These are phyloP conservation scores for Sanguinoderma infundibulare DNA, from an alignment of 1,284 basidiomycete genomes.

Conservation along the genomic window DNA sequence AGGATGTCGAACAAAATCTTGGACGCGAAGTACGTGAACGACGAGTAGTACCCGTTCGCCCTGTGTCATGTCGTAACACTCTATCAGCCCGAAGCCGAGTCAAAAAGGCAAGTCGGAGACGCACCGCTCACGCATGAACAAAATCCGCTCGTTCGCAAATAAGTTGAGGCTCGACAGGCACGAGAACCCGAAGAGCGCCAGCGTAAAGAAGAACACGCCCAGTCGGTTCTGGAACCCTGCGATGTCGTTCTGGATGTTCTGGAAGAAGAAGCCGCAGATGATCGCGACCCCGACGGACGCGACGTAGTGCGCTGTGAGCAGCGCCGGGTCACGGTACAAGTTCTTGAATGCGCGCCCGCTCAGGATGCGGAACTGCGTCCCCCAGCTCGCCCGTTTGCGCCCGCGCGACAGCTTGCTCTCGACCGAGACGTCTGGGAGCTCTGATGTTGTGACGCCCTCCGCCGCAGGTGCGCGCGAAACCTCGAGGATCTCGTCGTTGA, in stretches of 20 bases:
- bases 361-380: constrained; percentile 90
- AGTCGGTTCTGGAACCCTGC: constrained; percentile 92
- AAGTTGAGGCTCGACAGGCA: constrained; percentile 91
- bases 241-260: constrained; percentile 86
- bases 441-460: constrained; percentile 38
- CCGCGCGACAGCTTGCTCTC: constrained; percentile 75
- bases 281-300: constrained; percentile 86
- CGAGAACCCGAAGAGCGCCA: constrained; percentile 95
- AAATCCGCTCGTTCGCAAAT: constrained; percentile 91
- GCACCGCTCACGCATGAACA: constrained; percentile 96
- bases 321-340: constrained; percentile 90
- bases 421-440: constrained; percentile 65
- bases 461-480: constrained; percentile 29
- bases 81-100: not conserved
- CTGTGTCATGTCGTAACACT: constrained; percentile 42
- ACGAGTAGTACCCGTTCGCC: constrained; percentile 96
- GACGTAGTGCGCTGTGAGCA: constrained; percentile 90
- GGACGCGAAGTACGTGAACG: constrained; percentile 94
- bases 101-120: constrained; percentile 22
- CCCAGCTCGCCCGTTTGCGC: constrained; percentile 84
- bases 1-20: constrained; percentile 97
- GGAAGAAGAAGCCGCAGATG: constrained; percentile 84
- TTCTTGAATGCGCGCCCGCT: constrained; percentile 99
- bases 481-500: constrained; percentile 67
- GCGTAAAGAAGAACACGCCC: constrained; percentile 95